Percentiles rank a stretch among this genome's conserved stretches.
phyloP scores from a whole-genome alignment of 768 basidiomycete species.

The Rhizopogon vulgaris region DNA sequence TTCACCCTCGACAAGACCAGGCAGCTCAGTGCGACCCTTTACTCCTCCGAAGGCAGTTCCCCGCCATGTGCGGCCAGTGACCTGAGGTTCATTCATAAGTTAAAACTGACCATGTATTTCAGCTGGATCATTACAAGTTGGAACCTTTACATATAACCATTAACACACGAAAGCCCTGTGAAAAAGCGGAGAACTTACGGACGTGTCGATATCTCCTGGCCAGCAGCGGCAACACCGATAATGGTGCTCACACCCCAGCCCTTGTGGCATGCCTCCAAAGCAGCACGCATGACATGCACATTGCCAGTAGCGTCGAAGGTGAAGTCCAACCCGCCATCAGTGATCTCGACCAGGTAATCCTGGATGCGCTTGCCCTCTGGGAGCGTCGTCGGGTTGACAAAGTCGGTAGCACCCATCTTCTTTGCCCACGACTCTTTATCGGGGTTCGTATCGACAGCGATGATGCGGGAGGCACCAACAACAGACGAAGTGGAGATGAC shows the following conservation, averaged over 20 bases:
- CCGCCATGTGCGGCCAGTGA: slow-evolving; percentile 91
- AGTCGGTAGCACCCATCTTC: slow-evolving; percentile 94
- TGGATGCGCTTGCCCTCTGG: slow-evolving; percentile 81
- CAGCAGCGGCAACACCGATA: slow-evolving; percentile 96
- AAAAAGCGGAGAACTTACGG: slow-evolving; percentile 45
- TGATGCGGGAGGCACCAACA: slow-evolving; percentile 81
- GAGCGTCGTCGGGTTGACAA: slow-evolving; percentile 75
- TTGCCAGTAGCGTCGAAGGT: slow-evolving; percentile 98
- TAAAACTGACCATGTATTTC: not conserved
- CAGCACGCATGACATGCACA: slow-evolving; percentile 89
- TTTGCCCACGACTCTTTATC: slow-evolving; percentile 81
- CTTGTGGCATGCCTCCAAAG: slow-evolving; percentile 98
- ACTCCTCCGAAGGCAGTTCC: slow-evolving; percentile 96
- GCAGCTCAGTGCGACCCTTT: slow-evolving; percentile 94
- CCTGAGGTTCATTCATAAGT: slow-evolving; percentile 28
- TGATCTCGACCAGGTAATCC: slow-evolving; percentile 84
- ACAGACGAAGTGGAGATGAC: slow-evolving; percentile 74
- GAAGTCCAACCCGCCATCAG: slow-evolving; percentile 94
- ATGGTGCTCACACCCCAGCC: slow-evolving; percentile 97
- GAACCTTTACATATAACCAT: slow-evolving; percentile 31
- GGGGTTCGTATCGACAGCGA: slow-evolving; percentile 89
- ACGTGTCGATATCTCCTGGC: slow-evolving; percentile 88
- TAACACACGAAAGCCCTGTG: slow-evolving; percentile 10
- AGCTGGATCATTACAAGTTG: slow-evolving; percentile 32
- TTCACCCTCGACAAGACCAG: slow-evolving; percentile 85